These are phyloP conservation scores for Colletotrichum tabaci DNA, from an alignment of 2,329 filamentous ascomycete species.

Conservation along the genomic window DNA sequence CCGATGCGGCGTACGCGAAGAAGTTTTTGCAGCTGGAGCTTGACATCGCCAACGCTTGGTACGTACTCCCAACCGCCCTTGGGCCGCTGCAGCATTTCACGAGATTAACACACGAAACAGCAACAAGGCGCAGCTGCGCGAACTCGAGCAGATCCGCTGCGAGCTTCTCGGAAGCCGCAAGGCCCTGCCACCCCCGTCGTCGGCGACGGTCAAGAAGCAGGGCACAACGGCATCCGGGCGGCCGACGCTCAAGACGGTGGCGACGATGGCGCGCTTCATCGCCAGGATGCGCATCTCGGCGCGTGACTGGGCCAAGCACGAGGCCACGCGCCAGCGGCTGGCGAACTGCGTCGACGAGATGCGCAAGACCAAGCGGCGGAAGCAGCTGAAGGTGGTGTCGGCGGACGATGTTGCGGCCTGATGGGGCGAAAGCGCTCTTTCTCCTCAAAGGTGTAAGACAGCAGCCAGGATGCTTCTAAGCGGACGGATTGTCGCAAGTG, in stretches of 20 bases:
- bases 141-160: constrained; percentile 83
- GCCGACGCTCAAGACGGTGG: constrained; percentile 60
- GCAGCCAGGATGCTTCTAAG: background rate
- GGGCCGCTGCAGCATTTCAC: background rate
- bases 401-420: constrained; percentile 50
- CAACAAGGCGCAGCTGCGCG: constrained; percentile 90
- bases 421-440: background rate
- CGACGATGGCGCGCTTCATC: constrained; percentile 66
- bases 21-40: constrained; percentile 84
- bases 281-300: constrained; percentile 66
- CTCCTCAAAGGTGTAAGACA: background rate
- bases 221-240: constrained; percentile 42
- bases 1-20: constrained; percentile 89
- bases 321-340: constrained; percentile 64
- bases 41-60: constrained; percentile 92
- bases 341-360: constrained; percentile 64
- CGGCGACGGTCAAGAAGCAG: constrained; percentile 41
- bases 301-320: constrained; percentile 65
- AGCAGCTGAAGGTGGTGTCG: constrained; percentile 57
- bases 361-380: constrained; percentile 60
- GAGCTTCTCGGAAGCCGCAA: constrained; percentile 58
- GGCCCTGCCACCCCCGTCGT: constrained; percentile 50
- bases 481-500: background rate
- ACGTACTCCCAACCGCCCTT: constrained; percentile 61
- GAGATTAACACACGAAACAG: constrained; percentile 65